Evolutionary conservation across 345 rosid species (phyloP).

Genomic region (Pistacia vera): DNA sequence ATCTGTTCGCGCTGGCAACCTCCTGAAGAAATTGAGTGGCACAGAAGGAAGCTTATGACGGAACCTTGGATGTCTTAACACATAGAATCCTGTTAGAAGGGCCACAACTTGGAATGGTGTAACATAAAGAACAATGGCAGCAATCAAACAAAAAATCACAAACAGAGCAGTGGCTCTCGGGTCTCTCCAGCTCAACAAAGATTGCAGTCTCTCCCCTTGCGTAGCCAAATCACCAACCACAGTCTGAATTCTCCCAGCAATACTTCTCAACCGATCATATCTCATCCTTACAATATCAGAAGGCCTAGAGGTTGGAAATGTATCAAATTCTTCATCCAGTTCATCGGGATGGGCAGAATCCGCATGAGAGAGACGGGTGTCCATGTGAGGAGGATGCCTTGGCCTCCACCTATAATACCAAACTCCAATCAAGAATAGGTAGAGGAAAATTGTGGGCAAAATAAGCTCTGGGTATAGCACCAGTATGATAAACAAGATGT

Average conservation of each 20-base stretch:
- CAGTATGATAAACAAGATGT: constrained; percentile 80
- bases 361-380: constrained; percentile 91
- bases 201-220: constrained; percentile 91
- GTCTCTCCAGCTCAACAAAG: constrained; percentile 93
- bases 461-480: constrained; percentile 89
- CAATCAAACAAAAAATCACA: constrained; percentile 77
- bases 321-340: constrained; percentile 90
- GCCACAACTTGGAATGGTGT: constrained; percentile 93
- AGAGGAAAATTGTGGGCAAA: constrained; percentile 84
- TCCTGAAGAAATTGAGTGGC: constrained; percentile 92
- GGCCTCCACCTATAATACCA: constrained; percentile 97
- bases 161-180: constrained; percentile 86
- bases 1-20: constrained; percentile 93
- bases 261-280: constrained; percentile 85
- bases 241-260: constrained; percentile 91
- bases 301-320: constrained; percentile 78
- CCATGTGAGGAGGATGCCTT: constrained; percentile 96
- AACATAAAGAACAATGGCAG: constrained; percentile 78
- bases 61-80: constrained; percentile 91
- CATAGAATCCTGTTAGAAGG: constrained; percentile 63
- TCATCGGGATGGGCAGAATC: constrained; percentile 85
- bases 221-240: constrained; percentile 96
- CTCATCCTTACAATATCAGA: constrained; percentile 80
- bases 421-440: constrained; percentile 87
- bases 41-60: constrained; percentile 85